A percentile compares a stretch with the other conserved stretches of the same genome.
These are phyloP conservation scores for Trametes polyzona DNA, from an alignment of 1,284 basidiomycete species.

Conservation along the genomic window DNA sequence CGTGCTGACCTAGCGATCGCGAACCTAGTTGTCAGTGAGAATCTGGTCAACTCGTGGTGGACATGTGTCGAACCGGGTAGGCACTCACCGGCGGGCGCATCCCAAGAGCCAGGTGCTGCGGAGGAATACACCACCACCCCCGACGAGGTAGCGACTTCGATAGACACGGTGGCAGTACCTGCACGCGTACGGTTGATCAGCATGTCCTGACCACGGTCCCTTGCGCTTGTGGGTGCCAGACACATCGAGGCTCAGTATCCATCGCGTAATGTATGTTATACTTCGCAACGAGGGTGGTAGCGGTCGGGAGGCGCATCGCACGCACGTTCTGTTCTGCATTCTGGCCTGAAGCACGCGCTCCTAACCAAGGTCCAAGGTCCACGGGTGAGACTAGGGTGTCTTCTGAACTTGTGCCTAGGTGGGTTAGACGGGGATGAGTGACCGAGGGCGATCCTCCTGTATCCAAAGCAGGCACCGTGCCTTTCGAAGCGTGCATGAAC, in stretches of 20 bases:
- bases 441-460: constrained; percentile 1
- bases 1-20: neutral
- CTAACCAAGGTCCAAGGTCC: neutral
- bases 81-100: neutral
- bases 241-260: neutral
- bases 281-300: neutral
- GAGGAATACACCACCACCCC: neutral
- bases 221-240: neutral
- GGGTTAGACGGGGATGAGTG: neutral
- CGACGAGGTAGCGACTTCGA: no score
- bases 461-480: neutral
- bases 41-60: neutral
- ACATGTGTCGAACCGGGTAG: neutral
- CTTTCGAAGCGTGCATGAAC: neutral
- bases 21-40: neutral
- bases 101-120: neutral
- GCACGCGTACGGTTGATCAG: no score
- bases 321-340: neutral
- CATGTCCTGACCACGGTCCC: neutral
- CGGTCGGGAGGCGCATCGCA: no score
- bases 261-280: no score
- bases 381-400: neutral
- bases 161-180: no score
- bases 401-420: neutral
- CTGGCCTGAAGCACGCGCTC: neutral